Base-by-base conservation (phyloP, 345 rosid genomes). In the Arabis hirsuta region DNA sequence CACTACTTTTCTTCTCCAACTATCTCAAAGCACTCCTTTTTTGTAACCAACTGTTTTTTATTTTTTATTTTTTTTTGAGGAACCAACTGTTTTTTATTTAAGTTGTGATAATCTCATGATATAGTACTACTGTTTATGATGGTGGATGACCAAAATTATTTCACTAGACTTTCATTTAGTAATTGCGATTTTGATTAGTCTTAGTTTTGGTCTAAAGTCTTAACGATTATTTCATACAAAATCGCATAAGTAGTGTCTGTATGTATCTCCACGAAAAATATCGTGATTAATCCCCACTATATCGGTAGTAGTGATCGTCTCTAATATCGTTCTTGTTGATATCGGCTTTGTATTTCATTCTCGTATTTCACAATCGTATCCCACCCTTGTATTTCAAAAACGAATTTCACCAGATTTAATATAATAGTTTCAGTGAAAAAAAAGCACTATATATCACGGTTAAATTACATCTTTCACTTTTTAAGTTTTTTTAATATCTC, bases 21-120 rank as follows among this genome's bases (percentile, higher is more conserved):
- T 41, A 65, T 65, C 65, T 64, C 65, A 73, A 56, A 72, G 46
- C 70, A 55, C 56, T 14, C 76, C 24, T 65, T 39, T 51, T 20
- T 48, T 39, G 5, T 10, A 24, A 38, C 69, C 58, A 11, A 3
- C 14, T 38, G 2, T 29, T 44, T 3, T 67, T 42, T 7, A 2
- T 19, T 44, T 3, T n/a, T n/a, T n/a, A n/a, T n/a, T n/a, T n/a
- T n/a, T n/a, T n/a, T n/a, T n/a, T n/a, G n/a, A n/a, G n/a, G n/a
- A 24, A 38, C 69, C 58, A 11, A 3, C 14, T 38, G 2, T 29
- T 44, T 3, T 67, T 42, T 7, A 2, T 19, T 44, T 3, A 20
- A 13, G 16, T 55, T 72, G 57, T 36, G 50, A 6, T 36, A 63
- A 24, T 62, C 19, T 55, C 54, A 72, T 62, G 34, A 53, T 62